Conservation (phyloP, 371 early-diverging fungal species). For the Mortierella polycephala region DNA sequence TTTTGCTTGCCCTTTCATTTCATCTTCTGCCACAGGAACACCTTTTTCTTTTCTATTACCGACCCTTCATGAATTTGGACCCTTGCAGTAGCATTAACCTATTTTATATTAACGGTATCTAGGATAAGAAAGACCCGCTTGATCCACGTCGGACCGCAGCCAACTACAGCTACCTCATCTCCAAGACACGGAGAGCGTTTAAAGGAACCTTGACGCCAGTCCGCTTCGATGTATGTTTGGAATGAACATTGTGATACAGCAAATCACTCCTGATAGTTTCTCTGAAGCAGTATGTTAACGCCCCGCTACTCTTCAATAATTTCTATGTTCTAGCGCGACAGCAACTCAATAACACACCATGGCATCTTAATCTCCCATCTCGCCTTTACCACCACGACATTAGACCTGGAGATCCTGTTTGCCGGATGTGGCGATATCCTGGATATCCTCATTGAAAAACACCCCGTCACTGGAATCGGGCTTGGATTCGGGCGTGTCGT, state of each 20-base stretch:
- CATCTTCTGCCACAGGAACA: neutral
- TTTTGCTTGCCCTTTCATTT: neutral
- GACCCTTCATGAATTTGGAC: neutral
- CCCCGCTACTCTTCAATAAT: neutral
- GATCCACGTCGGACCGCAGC: conserved; percentile 52
- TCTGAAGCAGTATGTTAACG: neutral
- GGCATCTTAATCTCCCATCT: conserved; percentile 49
- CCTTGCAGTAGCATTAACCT: conserved; percentile 7
- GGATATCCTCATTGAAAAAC: conserved; percentile 61
- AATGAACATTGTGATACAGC: neutral
- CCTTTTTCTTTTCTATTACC: neutral
- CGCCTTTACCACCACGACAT: conserved; percentile 34
- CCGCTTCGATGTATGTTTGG: conserved; percentile 35
- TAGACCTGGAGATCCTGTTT: conserved; percentile 57
- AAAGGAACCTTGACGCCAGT: conserved; percentile 43
- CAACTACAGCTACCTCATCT: conserved; percentile 50
- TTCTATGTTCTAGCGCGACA: conserved; percentile 29
- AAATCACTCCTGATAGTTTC: neutral
- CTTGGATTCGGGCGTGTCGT: conserved; percentile 66
- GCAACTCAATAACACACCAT: conserved; percentile 43
- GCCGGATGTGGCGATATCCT: conserved; percentile 67
- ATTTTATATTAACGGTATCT: neutral
- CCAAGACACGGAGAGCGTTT: conserved; percentile 47
- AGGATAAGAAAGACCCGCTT: conserved; percentile 44
- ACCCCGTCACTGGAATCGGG: conserved; percentile 64